These are phyloP conservation scores for Amauroascus verrucosus DNA, from an alignment of 2,329 filamentous ascomycete genomes.

Conservation along the genomic window DNA sequence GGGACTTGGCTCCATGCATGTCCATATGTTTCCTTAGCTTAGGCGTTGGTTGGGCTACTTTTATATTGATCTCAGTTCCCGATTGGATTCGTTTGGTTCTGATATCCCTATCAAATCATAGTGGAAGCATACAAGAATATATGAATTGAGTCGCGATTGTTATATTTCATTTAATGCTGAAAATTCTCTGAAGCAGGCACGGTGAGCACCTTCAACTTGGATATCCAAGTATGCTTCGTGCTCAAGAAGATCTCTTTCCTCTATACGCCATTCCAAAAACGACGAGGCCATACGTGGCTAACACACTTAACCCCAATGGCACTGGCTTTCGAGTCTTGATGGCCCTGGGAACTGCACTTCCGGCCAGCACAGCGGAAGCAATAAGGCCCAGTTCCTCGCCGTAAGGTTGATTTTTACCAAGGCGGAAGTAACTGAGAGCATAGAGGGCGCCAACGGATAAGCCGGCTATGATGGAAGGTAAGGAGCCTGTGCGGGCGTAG, in stretches of 20 bases:
- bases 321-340: constrained; percentile 76
- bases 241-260: constrained; percentile 21
- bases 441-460: constrained; percentile 70
- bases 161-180: not conserved
- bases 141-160: not conserved
- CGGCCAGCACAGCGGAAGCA: constrained; percentile 74
- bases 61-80: not conserved
- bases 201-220: not conserved
- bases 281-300: constrained; percentile 68
- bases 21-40: not conserved
- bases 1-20: not conserved
- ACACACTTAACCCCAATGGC: constrained; percentile 63
- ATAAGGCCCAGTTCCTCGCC: constrained; percentile 82
- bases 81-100: not conserved
- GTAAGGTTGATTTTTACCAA: constrained; percentile 64
- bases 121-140: not conserved
- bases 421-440: constrained; percentile 68
- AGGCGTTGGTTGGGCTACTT: not conserved
- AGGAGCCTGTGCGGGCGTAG: constrained; percentile 71
- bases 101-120: not conserved
- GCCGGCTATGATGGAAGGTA: constrained; percentile 79
- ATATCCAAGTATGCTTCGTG: not conserved
- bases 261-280: constrained; percentile 64
- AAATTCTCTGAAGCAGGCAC: not conserved
- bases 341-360: constrained; percentile 74